Evolutionary conservation across 805 yeast species (phyloP).

Genomic region (Wickerhamiella musiphila): DNA sequence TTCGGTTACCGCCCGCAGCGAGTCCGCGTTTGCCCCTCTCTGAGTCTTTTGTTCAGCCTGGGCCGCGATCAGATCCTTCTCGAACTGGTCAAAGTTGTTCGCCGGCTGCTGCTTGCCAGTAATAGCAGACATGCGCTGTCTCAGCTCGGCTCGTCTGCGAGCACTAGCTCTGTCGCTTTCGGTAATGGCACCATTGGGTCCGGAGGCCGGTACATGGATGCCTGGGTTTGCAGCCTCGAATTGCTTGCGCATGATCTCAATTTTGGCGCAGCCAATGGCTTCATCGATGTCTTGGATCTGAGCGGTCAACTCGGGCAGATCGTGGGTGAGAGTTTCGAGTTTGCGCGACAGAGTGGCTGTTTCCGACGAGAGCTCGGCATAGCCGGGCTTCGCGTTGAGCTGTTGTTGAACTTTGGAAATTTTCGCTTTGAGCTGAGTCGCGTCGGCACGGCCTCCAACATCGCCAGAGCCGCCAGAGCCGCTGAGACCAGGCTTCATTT

Average conservation of each 20-base stretch:
- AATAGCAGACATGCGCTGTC: constrained; percentile 80
- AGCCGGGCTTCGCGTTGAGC: constrained; percentile 13
- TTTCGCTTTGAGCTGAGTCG: constrained; percentile 44
- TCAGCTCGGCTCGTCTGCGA: constrained; percentile 56
- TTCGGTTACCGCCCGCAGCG: constrained; percentile 52
- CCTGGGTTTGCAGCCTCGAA: constrained; percentile 50
- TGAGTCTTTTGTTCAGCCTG: constrained; percentile 35
- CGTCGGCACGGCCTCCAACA: no score
- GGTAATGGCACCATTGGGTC: constrained; percentile 73
- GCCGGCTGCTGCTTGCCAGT: constrained; percentile 57
- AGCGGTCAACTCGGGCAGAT: constrained; percentile 52
- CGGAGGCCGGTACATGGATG: constrained; percentile 59
- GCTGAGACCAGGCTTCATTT: constrained; percentile 25
- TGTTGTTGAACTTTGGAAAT: constrained; percentile 32
- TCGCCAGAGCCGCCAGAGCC: no score
- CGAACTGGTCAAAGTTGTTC: constrained; percentile 34
- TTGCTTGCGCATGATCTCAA: constrained; percentile 41
- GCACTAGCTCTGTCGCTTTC: constrained; percentile 71
- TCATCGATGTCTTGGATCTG: constrained; percentile 47
- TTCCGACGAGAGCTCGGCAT: constrained; percentile 12
- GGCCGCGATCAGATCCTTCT: constrained; percentile 35
- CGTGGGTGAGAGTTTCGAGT: constrained; percentile 47
- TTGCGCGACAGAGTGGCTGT: constrained; percentile 33
- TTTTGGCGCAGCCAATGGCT: constrained; percentile 47
- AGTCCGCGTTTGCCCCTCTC: constrained; percentile 36